Conservation (phyloP, 495 filamentous ascomycete genomes). For the Mytilinidion resinicola region DNA sequence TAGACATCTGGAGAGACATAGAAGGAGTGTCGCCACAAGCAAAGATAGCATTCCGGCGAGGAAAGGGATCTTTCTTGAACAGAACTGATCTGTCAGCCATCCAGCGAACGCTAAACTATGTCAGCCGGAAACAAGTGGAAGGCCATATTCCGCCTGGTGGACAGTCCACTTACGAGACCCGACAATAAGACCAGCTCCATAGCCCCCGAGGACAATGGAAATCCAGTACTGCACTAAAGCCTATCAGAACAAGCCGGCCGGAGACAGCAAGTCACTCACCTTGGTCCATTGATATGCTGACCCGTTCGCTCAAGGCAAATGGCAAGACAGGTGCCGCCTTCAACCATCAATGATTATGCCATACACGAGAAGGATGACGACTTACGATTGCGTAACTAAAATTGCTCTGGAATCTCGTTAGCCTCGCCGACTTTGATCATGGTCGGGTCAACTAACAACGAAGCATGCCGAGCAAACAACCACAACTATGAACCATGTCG, state of each 20-base stretch:
- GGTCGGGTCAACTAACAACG: neutral
- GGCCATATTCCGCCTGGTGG: neutral
- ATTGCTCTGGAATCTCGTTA: neutral
- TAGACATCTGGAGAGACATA: constrained; percentile 16
- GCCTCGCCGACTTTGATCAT: neutral
- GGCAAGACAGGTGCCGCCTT: constrained; percentile 26
- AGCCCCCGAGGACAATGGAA: constrained; percentile 25
- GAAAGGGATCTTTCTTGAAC: constrained; percentile 13
- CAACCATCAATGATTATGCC: neutral
- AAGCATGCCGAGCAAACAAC: neutral
- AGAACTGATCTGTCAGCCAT: constrained; percentile 24
- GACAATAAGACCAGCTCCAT: constrained; percentile 22
- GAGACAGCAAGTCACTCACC: neutral
- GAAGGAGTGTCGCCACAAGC: constrained; percentile 16
- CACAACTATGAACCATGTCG: neutral
- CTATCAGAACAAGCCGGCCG: neutral
- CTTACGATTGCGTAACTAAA: neutral
- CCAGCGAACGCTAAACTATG: constrained; percentile 19
- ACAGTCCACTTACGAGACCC: constrained; percentile 23
- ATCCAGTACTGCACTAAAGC: constrained; percentile 27
- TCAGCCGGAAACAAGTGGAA: neutral
- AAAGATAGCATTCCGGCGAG: constrained; percentile 20
- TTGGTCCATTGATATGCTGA: constrained; percentile 22
- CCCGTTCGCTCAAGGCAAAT: constrained; percentile 25
- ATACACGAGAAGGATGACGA: neutral